Evolutionary conservation across 2,329 filamentous ascomycete species (phyloP).

Genomic region (Paraphaeosphaeria minitans): DNA sequence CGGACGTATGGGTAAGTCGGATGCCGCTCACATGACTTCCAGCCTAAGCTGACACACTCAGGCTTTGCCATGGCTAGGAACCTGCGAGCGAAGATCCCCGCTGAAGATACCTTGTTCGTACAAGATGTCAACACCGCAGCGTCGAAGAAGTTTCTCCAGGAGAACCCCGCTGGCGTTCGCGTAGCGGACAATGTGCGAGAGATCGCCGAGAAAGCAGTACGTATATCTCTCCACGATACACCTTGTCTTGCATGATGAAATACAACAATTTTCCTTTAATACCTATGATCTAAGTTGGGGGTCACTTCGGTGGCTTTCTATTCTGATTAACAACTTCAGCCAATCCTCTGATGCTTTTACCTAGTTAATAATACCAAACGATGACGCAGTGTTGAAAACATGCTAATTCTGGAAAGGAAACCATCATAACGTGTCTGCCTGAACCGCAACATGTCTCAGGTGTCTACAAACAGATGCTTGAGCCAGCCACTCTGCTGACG

Average conservation of each 20-base stretch:
- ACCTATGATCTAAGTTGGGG: constrained; percentile 78
- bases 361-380: not conserved
- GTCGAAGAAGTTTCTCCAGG: constrained; percentile 62
- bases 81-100: constrained; percentile 68
- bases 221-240: constrained; percentile 34
- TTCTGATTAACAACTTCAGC: constrained; percentile 69
- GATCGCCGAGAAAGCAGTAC: constrained; percentile 70
- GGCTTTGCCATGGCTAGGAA: constrained; percentile 77
- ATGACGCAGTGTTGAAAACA: constrained; percentile 3
- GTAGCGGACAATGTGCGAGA: constrained; percentile 64
- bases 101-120: constrained; percentile 65
- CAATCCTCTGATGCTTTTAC: constrained; percentile 70
- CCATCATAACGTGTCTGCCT: constrained; percentile 85
- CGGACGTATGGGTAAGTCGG: constrained; percentile 54
- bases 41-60: constrained; percentile 39
- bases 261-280: constrained; percentile 45
- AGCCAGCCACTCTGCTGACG: constrained; percentile 58
- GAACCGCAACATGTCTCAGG: constrained; percentile 85
- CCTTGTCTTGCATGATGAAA: constrained; percentile 55
- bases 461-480: constrained; percentile 79
- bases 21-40: constrained; percentile 26
- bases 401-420: constrained; percentile 64
- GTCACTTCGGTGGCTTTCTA: constrained; percentile 58
- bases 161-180: constrained; percentile 59
- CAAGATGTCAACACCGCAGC: constrained; percentile 68